phyloP scores from a whole-genome alignment of 805 yeast species.

The Myxozyma geophila region DNA sequence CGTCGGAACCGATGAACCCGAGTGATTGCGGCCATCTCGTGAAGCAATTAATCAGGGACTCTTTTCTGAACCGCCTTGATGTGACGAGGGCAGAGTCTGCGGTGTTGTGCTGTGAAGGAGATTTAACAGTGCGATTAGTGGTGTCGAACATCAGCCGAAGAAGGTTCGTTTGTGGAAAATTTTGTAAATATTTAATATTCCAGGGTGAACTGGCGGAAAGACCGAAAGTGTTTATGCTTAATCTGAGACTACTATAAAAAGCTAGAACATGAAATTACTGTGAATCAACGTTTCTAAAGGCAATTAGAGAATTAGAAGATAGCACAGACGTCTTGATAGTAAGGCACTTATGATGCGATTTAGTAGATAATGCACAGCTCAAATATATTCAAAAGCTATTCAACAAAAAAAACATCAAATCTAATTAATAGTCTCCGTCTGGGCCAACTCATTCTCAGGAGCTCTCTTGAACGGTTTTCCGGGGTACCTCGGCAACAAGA shows the following conservation, averaged over 20 bases:
- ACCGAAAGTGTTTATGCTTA: background rate
- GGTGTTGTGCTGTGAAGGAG: background rate
- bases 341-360: too few relatives aligned
- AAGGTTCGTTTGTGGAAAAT: background rate
- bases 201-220: background rate
- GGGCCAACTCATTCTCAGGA: slow-evolving; percentile 1
- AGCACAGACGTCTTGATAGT: too few relatives aligned
- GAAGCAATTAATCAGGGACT: background rate
- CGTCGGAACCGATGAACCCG: background rate
- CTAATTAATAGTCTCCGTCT: background rate
- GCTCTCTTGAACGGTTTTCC: slow-evolving; percentile 8
- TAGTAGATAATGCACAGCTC: too few relatives aligned
- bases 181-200: background rate
- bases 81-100: background rate
- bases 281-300: too few relatives aligned
- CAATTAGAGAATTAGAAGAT: too few relatives aligned
- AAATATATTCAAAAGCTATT: background rate
- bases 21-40: background rate
- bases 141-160: background rate
- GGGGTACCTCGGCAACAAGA: slow-evolving; percentile 14
- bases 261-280: too few relatives aligned
- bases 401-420: background rate
- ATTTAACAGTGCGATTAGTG: slow-evolving; percentile 11
- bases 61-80: background rate
- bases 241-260: too few relatives aligned